Evolutionary conservation across 2,329 filamentous ascomycete genomes (phyloP).

Genomic region (Fusarium palustre): DNA sequence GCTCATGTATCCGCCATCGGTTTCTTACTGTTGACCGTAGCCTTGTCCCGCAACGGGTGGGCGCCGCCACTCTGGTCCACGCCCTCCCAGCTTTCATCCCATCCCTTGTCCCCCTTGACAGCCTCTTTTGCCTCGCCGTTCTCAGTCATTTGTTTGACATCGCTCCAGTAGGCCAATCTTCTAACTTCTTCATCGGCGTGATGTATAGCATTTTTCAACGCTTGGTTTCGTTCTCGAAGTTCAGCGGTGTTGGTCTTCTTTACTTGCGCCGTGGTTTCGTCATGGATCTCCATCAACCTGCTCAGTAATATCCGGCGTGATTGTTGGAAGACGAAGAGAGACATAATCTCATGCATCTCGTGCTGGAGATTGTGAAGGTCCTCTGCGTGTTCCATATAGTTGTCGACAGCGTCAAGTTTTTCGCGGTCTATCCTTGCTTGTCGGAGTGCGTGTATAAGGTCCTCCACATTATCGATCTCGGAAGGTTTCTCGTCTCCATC

Average conservation of each 20-base stretch:
- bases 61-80: conserved; percentile 65
- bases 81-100: conserved; percentile 61
- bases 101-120: conserved; percentile 54
- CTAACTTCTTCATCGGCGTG: conserved; percentile 85
- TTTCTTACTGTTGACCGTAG: conserved; percentile 42
- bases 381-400: conserved; percentile 82
- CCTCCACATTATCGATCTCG: conserved; percentile 71
- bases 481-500: conserved; percentile 68
- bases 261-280: conserved; percentile 54
- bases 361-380: conserved; percentile 81
- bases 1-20: not conserved
- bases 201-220: conserved; percentile 78
- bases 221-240: conserved; percentile 64
- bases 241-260: conserved; percentile 54
- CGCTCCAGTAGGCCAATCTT: conserved; percentile 87
- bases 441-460: conserved; percentile 76
- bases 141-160: conserved; percentile 77
- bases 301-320: conserved; percentile 82
- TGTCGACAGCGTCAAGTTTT: conserved; percentile 85
- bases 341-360: conserved; percentile 87
- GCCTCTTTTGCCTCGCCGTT: conserved; percentile 61
- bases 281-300: conserved; percentile 71
- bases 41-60: conserved; percentile 48
- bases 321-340: conserved; percentile 87
- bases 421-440: conserved; percentile 85